Percentiles rank a stretch among this genome's conserved stretches.
Evolutionary conservation across 768 basidiomycete species (phyloP).

Genomic region (Hygrocybe punicea): DNA sequence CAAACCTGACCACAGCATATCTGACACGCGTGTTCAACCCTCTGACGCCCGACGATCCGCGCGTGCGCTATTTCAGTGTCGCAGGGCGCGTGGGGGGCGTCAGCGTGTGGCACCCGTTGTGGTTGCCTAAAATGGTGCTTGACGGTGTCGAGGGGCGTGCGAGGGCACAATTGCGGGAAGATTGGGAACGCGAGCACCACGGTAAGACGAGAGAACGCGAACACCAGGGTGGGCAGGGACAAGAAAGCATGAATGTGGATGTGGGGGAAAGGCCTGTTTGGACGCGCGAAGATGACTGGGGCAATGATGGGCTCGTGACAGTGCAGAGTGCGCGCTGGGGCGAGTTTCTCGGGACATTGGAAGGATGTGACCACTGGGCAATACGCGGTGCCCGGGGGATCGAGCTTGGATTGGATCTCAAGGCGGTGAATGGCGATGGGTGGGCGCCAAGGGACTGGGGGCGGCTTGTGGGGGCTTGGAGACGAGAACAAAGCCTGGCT

Average conservation of each 20-base stretch:
- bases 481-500: conserved; percentile 47
- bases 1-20: conserved; percentile 84
- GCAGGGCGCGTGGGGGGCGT: conserved; percentile 69
- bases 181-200: conserved; percentile 31
- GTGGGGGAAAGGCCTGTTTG: conserved; percentile 37
- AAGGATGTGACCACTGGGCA: conserved; percentile 96
- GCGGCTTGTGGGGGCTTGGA: conserved; percentile 59
- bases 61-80: conserved; percentile 89
- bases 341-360: conserved; percentile 86
- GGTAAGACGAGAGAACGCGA: not conserved
- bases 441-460: conserved; percentile 62
- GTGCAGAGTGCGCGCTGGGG: conserved; percentile 95
- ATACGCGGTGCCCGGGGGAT: conserved; percentile 83
- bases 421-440: conserved; percentile 39
- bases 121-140: conserved; percentile 92
- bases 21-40: conserved; percentile 82
- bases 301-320: conserved; percentile 72
- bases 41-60: conserved; percentile 68
- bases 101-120: conserved; percentile 89
- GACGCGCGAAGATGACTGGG: conserved; percentile 57
- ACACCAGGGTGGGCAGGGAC: conserved; percentile 13
- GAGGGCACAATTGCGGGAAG: conserved; percentile 41
- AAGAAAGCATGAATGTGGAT: conserved; percentile 8
- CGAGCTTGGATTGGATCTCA: conserved; percentile 62
- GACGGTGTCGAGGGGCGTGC: conserved; percentile 75